Evolutionary conservation across 306 rosid genomes (phyloP), one percentile per base, ranked within the genome.

Genomic region (Lathyrus sativus): DNA sequence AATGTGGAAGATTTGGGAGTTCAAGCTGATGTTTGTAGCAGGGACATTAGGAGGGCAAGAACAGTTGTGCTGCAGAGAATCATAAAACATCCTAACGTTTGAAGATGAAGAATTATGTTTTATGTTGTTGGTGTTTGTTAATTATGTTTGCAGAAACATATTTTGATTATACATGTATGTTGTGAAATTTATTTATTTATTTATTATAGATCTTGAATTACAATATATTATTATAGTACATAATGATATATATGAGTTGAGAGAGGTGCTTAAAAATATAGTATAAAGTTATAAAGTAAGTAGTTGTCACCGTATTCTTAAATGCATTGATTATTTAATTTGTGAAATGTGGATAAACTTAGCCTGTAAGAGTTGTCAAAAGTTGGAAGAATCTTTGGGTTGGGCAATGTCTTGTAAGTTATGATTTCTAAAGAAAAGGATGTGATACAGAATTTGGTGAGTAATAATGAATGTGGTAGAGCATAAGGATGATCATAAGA

Each of bases 31-130:
- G 41, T 49, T 3, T 92, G 96, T 69, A 86, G 98, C 86, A 76
- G 96, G 2, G 98, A 92, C 50, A 90, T 92, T 24, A 80, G 96
- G 46, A 85, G 96, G 59, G 98, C 97, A 37, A 88, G 97, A 69
- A 93, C 97, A 17, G 98, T 93, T 50, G 90, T 93, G 44, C 85
- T 93, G 15, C 97, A 88, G 37, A 85, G 96, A 81, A 93, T 93
- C 85, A 88, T 93, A 29, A 93, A 82, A 64, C 85, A 86, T 68
- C 86, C 91, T 22, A 74, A 86, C 70, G 67, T 83, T 66, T 82
- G 64, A 80, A 51, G 8, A 64, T 82, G 61, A 80, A 50, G 8
- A 13, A 33, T 37, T 35, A 1, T 37, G 24, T 10, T 53, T 5
- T 17, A 8, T 26, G 51, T 68, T 42, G n/a, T 11, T 70, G 51